These are phyloP conservation scores for Lablab purpureus DNA, from an alignment of 306 rosid genomes.

Conservation along the genomic window DNA sequence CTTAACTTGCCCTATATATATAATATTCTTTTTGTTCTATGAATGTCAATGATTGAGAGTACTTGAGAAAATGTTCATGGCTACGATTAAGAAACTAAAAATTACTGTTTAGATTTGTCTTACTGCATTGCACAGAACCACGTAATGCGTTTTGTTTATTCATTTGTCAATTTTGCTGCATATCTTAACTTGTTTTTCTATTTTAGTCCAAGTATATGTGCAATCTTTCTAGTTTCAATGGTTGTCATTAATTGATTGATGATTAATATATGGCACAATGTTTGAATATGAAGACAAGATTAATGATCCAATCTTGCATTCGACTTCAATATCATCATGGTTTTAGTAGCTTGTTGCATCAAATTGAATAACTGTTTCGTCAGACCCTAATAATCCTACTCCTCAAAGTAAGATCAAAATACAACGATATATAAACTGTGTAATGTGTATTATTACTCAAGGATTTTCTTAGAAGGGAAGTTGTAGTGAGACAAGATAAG, in stretches of 20 bases:
- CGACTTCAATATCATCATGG: not conserved
- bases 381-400: not conserved
- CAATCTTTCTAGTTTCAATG: not conserved
- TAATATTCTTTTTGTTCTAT: not conserved
- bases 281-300: no score
- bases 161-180: conserved; percentile 1
- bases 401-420: no score
- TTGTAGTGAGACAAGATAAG: no score
- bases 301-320: not conserved
- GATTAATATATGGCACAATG: not conserved
- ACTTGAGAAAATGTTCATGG: conserved; percentile 19
- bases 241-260: not conserved
- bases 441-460: no score
- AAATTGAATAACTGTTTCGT: no score
- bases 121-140: not conserved
- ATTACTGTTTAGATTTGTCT: not conserved
- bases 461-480: no score
- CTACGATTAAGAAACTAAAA: not conserved
- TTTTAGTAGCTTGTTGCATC: not conserved
- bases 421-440: no score
- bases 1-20: not conserved
- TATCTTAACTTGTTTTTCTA: not conserved
- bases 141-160: no score
- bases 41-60: not conserved
- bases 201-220: not conserved